Evolutionary conservation across 352 stramenopile species (phyloP).

Genomic region (Phytopythium vexans): DNA sequence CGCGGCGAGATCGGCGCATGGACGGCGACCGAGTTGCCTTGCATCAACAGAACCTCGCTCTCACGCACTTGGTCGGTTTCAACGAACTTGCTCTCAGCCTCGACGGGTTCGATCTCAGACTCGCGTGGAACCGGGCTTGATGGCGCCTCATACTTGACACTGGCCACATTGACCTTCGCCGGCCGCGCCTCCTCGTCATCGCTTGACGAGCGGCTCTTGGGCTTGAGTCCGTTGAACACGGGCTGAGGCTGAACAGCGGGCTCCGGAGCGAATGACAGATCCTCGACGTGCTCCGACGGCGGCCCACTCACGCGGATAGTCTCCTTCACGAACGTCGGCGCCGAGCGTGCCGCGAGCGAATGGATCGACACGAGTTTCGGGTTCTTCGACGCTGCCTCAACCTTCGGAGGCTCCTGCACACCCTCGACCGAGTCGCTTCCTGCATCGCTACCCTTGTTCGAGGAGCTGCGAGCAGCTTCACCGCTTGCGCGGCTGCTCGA

Average conservation of each 20-base stretch:
- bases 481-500: not conserved
- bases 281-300: conserved; percentile 15
- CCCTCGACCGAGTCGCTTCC: not conserved
- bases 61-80: no score
- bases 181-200: no score
- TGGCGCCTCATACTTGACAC: no score
- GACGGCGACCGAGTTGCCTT: no score
- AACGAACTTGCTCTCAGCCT: no score
- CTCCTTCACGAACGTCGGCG: conserved; percentile 14
- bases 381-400: not conserved
- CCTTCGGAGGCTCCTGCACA: not conserved
- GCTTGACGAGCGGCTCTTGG: no score
- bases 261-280: conserved; percentile 17
- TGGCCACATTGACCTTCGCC: no score
- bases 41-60: conserved; percentile 7
- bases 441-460: not conserved
- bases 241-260: no score
- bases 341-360: conserved; percentile 9
- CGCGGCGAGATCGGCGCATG: not conserved
- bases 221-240: no score
- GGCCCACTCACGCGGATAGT: conserved; percentile 16
- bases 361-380: conserved; percentile 8
- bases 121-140: no score
- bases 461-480: not conserved
- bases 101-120: no score